phyloP scores from a whole-genome alignment of 164 flowering plant species.

The Dillenia suffruticosa region DNA sequence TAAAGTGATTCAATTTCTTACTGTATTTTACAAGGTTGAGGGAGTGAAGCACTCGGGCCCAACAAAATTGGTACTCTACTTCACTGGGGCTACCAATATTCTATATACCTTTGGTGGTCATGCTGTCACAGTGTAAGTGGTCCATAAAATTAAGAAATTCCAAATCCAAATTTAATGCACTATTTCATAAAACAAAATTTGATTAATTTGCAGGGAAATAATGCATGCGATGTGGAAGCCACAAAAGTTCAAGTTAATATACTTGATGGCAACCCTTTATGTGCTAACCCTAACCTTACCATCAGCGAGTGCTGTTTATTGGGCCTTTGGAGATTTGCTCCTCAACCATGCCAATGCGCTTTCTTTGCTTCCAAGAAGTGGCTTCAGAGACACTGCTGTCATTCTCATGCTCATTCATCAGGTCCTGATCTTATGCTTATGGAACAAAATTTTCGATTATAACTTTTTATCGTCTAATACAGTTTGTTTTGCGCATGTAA shows the following conservation, averaged over 20 bases:
- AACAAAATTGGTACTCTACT: constrained; percentile 61
- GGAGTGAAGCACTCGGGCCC: constrained; percentile 77
- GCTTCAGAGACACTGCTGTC: constrained; percentile 58
- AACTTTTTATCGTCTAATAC: no score
- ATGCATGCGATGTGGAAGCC: constrained; percentile 92
- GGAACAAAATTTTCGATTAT: no score
- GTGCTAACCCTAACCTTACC: constrained; percentile 67
- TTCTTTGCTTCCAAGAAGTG: constrained; percentile 54
- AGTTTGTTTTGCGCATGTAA: neutral
- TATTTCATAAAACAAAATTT: neutral
- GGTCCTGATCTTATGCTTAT: constrained; percentile 23
- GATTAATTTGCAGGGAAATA: constrained; percentile 39
- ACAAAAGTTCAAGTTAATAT: constrained; percentile 66
- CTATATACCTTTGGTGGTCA: constrained; percentile 83
- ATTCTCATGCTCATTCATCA: constrained; percentile 78
- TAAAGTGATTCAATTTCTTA: neutral
- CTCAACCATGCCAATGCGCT: constrained; percentile 63
- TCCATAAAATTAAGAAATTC: no score
- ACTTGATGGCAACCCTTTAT: constrained; percentile 60
- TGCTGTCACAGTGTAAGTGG: constrained; percentile 72
- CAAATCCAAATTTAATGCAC: no score
- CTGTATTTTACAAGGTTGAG: constrained; percentile 34
- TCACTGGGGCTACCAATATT: constrained; percentile 79
- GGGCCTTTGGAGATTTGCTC: constrained; percentile 77
- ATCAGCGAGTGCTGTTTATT: constrained; percentile 71